Percentiles rank a stretch among this genome's conserved stretches.
phyloP scores from a whole-genome alignment of 106 monocot genomes.

The Cymbidium sinense region DNA sequence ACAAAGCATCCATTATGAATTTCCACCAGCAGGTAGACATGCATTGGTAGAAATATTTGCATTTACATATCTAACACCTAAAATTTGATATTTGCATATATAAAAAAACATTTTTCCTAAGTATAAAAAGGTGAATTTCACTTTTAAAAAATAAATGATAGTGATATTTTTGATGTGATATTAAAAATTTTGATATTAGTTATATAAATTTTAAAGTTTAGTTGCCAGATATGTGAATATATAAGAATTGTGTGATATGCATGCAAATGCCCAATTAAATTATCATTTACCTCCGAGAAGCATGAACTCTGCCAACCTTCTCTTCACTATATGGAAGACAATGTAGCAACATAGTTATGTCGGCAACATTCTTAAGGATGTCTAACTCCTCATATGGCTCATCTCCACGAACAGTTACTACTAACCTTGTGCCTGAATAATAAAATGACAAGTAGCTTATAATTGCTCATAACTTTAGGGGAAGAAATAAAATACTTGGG shows the following conservation, averaged over 20 bases:
- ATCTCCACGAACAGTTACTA: slow-evolving; percentile 83
- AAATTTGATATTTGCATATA: no score
- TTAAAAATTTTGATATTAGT: no score
- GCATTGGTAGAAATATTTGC: not conserved
- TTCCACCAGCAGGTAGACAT: not conserved
- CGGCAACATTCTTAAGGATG: slow-evolving; percentile 48
- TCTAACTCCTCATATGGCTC: slow-evolving; percentile 84
- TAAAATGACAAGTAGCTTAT: not conserved
- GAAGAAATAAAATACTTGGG: not conserved
- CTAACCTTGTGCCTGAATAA: slow-evolving; percentile 69
- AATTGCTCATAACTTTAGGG: not conserved
- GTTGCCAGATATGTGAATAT: no score
- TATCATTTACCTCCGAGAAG: slow-evolving; percentile 71
- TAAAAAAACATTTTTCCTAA: no score
- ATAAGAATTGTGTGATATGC: no score
- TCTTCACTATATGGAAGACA: slow-evolving; percentile 63
- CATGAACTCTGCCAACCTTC: slow-evolving; percentile 77
- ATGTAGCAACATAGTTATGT: slow-evolving; percentile 90
- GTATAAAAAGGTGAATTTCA: no score
- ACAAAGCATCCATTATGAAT: not conserved
- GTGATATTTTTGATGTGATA: no score
- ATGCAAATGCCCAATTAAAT: not conserved
- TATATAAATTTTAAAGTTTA: no score
- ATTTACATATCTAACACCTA: no score
- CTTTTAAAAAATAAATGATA: no score